Base-by-base conservation (phyloP, 75 land plant genomes). In the Selaginella tamariscina region DNA sequence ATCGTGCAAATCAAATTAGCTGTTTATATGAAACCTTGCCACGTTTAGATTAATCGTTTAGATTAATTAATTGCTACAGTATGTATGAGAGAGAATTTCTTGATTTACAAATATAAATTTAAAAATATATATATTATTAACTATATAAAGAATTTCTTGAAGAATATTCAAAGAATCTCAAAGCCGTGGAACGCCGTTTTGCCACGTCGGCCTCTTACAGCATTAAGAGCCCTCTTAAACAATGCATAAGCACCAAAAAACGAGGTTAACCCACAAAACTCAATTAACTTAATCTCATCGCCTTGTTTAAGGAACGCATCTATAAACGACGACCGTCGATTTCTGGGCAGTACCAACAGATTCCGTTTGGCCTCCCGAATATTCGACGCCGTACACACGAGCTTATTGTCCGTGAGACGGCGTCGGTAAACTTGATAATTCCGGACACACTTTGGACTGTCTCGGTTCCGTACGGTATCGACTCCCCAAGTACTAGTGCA, bases 401-500 rank as follows among this genome's bases (percentile, higher is more conserved):
- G 60, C 55, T 75, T 75, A 64, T 75, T 54, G 29, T 75, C 77
- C 32, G 64, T 71, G 28, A 75, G 24, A 26, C 77, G n/a, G 77
- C 77, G 55, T 75, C 77, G 24, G 64, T 54, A n/a, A 75, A 75
- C 49, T 70, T 69, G 29, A 75, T 54, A 31, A 70, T 32, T n/a
- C 77, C 77, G 33, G 56, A 65, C 21, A 75, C 77, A 29, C 32
- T 69, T 55, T 65, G 66, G 18, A 24, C 65, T 39, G 67, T 71
- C 24, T 20, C 32, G 64, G 69, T 55, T 27, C 72, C 72, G 56
- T 70, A 70, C 18, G 77, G 77, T 29, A 75, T 67, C n/a, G 13
- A 49, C 20, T 65, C 66, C 27, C 77, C 77, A 31, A 75, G 77
- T 24, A 75, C 56, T n/a, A 75, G 30, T 18, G 73, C 77, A 32